These are phyloP conservation scores for Tricholoma sp. DNA, from an alignment of 768 basidiomycete species.

Conservation along the genomic window DNA sequence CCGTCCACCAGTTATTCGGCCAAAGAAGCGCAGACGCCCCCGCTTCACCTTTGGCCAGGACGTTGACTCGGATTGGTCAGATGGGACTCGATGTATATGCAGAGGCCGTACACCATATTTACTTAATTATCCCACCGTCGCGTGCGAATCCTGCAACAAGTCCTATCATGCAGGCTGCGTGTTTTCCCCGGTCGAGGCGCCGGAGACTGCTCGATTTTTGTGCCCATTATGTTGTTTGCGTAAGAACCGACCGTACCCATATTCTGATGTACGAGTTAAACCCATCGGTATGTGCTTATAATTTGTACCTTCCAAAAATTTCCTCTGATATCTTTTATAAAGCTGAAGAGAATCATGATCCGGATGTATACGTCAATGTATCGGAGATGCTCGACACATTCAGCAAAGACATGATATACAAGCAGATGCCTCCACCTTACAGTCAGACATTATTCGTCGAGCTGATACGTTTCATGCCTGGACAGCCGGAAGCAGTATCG, in stretches of 20 bases:
- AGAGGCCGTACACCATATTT: slow-evolving; percentile 61
- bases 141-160: slow-evolving; percentile 62
- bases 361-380: slow-evolving; percentile 64
- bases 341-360: slow-evolving; percentile 32
- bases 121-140: slow-evolving; percentile 55
- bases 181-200: slow-evolving; percentile 51
- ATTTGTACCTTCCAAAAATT: not conserved
- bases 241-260: slow-evolving; percentile 64
- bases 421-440: slow-evolving; percentile 58
- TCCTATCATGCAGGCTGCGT: slow-evolving; percentile 74
- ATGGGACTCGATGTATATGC: slow-evolving; percentile 79
- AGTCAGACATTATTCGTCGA: slow-evolving; percentile 71
- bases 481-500: slow-evolving; percentile 37
- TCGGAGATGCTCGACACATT: slow-evolving; percentile 69
- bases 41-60: slow-evolving; percentile 76
- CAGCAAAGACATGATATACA: slow-evolving; percentile 68
- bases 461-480: slow-evolving; percentile 57
- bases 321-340: slow-evolving; percentile 11
- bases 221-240: slow-evolving; percentile 78
- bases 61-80: slow-evolving; percentile 64
- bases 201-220: slow-evolving; percentile 38
- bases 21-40: slow-evolving; percentile 53
- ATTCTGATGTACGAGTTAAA: slow-evolving; percentile 72
- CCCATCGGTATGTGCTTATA: slow-evolving; percentile 44
- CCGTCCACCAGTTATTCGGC: slow-evolving; percentile 43